phyloP scores from a whole-genome alignment of 305 asterid genomes.

The Fraxinus albicans region DNA sequence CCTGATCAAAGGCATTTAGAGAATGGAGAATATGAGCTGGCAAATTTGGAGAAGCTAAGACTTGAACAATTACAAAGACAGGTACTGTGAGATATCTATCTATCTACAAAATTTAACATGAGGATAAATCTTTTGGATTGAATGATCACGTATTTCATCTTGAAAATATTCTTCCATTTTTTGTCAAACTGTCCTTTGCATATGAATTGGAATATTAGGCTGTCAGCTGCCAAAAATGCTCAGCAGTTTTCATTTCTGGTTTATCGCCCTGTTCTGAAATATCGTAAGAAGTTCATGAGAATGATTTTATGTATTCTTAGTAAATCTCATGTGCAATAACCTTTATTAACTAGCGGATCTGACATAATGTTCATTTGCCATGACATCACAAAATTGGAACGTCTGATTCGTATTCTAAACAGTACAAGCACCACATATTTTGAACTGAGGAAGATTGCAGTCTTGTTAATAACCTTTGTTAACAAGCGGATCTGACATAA shows the following conservation, averaged over 20 bases:
- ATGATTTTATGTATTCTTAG: neutral
- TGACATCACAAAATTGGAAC: neutral
- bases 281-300: neutral
- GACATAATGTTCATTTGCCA: neutral
- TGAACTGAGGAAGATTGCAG: neutral
- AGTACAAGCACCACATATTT: neutral
- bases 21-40: conserved; percentile 92
- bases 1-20: conserved; percentile 96
- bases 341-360: neutral
- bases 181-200: conserved; percentile 3
- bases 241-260: neutral
- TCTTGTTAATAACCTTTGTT: neutral
- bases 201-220: neutral
- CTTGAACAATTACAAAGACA: conserved; percentile 98
- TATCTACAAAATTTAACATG: conserved; percentile 3
- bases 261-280: neutral
- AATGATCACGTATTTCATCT: neutral
- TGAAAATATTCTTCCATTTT: conserved; percentile 11
- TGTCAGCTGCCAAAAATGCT: conserved; percentile 4
- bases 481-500: neutral
- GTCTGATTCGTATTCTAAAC: neutral
- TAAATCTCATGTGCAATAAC: neutral
- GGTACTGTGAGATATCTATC: conserved; percentile 38
- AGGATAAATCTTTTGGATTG: conserved; percentile 13
- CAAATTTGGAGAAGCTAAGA: conserved; percentile 94